Conservation (phyloP, 2,329 filamentous ascomycete genomes). For the Drechslerella stenobrocha region DNA sequence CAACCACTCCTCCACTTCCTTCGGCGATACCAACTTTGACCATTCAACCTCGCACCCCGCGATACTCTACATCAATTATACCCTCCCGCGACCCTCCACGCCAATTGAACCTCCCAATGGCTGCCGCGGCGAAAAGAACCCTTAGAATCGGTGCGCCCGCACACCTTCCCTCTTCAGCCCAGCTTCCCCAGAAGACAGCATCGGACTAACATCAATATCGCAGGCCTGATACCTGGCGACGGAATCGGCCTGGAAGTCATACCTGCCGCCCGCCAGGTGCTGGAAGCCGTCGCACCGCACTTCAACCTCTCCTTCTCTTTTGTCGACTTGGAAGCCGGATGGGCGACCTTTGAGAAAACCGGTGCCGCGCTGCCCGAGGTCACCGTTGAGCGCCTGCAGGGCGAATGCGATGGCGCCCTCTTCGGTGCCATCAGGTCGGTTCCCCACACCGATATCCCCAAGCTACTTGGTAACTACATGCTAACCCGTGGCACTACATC, state of each 20-base stretch:
- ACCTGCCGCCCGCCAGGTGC: constrained; percentile 83
- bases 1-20: not conserved
- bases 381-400: constrained; percentile 84
- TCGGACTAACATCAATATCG: constrained; percentile 14
- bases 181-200: not conserved
- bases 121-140: constrained; percentile 28
- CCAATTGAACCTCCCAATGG: constrained; percentile 18
- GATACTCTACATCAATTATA: constrained; percentile 2
- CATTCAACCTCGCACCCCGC: not conserved
- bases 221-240: constrained; percentile 94
- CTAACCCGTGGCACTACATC: constrained; percentile 14
- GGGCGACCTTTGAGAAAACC: constrained; percentile 87
- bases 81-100: not conserved
- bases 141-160: constrained; percentile 45
- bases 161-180: constrained; percentile 26
- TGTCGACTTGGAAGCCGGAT: constrained; percentile 88
- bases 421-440: constrained; percentile 83
- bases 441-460: not conserved
- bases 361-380: constrained; percentile 85
- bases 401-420: constrained; percentile 91
- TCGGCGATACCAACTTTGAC: not conserved
- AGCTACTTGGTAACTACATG: not conserved
- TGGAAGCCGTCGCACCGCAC: constrained; percentile 91
- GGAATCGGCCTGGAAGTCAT: constrained; percentile 99
- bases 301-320: constrained; percentile 92